phyloP scores from a whole-genome alignment of 2,329 filamentous ascomycete species.

The Anisogramma anomala region DNA sequence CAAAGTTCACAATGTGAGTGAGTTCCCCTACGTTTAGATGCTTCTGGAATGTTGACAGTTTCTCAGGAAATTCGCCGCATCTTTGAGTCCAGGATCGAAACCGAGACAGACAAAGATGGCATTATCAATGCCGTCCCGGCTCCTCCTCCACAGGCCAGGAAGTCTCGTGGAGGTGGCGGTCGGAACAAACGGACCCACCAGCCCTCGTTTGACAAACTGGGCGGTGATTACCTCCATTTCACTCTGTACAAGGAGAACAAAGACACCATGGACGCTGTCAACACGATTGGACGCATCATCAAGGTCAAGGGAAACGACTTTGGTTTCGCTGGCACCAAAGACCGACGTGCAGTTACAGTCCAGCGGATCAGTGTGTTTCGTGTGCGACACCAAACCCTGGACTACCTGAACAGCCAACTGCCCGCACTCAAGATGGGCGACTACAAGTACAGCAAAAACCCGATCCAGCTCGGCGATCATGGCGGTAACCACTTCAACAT shows the following conservation, averaged over 20 bases:
- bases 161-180: slow-evolving; percentile 24
- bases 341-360: slow-evolving; percentile 73
- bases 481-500: slow-evolving; percentile 88
- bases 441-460: slow-evolving; percentile 61
- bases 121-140: slow-evolving; percentile 55
- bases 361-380: slow-evolving; percentile 62
- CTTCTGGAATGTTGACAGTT: slow-evolving; percentile 10
- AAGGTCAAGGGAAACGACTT: slow-evolving; percentile 67
- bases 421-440: slow-evolving; percentile 62
- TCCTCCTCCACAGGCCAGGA: slow-evolving; percentile 33
- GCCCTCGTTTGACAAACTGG: slow-evolving; percentile 17
- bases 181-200: slow-evolving; percentile 15
- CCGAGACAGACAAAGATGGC: slow-evolving; percentile 46
- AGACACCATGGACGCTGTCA: slow-evolving; percentile 85
- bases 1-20: slow-evolving; percentile 36
- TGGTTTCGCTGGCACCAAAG: slow-evolving; percentile 73
- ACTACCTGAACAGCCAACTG: slow-evolving; percentile 50
- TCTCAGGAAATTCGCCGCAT: slow-evolving; percentile 57
- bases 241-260: slow-evolving; percentile 95
- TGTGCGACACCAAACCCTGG: slow-evolving; percentile 46
- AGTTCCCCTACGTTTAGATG: not conserved
- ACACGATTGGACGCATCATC: slow-evolving; percentile 61
- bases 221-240: slow-evolving; percentile 79
- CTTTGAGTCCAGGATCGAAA: slow-evolving; percentile 69
- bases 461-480: slow-evolving; percentile 73